Evolutionary conservation across 2,329 filamentous ascomycete species (phyloP).

Genomic region (Lasiodiplodia sp.): DNA sequence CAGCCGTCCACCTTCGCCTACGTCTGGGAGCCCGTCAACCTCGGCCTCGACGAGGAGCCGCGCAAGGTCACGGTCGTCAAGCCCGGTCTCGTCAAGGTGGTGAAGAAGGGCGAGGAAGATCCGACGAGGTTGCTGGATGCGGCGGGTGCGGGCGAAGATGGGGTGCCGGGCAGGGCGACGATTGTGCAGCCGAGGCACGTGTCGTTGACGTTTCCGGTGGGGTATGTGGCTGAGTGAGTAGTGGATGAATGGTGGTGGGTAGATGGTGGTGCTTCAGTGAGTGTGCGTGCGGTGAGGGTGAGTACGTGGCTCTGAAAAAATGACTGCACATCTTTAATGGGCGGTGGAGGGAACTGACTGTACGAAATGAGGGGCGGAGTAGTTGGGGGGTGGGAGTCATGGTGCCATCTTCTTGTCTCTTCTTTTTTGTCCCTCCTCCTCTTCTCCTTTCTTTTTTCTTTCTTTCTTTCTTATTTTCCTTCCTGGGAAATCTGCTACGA

Average conservation of each 20-base stretch:
- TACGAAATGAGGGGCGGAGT: too few species aligned
- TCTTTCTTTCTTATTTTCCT: too few species aligned
- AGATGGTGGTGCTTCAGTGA: background rate
- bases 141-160: background rate
- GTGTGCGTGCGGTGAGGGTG: too few species aligned
- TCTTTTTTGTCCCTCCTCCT: background rate
- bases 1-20: background rate
- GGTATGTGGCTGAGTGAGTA: background rate
- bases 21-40: background rate
- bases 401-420: too few species aligned
- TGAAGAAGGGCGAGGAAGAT: background rate
- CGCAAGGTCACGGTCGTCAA: conserved; percentile 8
- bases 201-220: conserved; percentile 12
- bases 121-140: too few species aligned
- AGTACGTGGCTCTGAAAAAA: background rate
- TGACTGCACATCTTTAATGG: too few species aligned
- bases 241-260: background rate
- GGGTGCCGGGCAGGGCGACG: background rate
- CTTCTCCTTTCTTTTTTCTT: too few species aligned
- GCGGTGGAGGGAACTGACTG: too few species aligned
- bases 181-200: background rate
- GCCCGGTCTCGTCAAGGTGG: conserved; percentile 1
- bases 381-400: background rate
- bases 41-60: background rate
- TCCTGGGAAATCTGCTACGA: background rate